A percentile compares a stretch with the other conserved stretches of the same genome.
Evolutionary conservation across 2,329 filamentous ascomycete species (phyloP).

Genomic region (Trichoderma oligosporum): DNA sequence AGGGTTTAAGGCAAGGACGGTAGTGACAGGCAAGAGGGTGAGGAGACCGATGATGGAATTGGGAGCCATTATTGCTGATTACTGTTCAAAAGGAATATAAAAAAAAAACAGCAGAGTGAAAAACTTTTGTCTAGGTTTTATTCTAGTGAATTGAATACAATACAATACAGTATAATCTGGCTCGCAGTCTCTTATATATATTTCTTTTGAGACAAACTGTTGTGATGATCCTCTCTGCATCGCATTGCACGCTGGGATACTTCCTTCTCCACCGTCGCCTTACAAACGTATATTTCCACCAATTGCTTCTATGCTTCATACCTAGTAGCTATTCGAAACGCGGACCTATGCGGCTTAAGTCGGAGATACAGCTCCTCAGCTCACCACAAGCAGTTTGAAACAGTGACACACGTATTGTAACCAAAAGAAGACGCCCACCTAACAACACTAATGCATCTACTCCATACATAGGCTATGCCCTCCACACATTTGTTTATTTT

Average conservation of each 20-base stretch:
- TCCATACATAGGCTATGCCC: no score
- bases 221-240: not conserved
- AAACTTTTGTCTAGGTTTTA: no score
- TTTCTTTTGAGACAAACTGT: not conserved
- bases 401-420: no score
- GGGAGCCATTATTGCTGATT: not conserved
- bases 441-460: not conserved
- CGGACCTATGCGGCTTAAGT: not conserved
- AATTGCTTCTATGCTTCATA: not conserved
- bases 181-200: not conserved
- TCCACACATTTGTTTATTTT: no score
- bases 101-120: no score
- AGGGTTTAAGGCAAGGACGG: conserved; percentile 11
- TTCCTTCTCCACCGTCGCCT: not conserved
- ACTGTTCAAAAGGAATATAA: no score
- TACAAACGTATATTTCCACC: not conserved
- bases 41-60: conserved; percentile 3
- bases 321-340: not conserved
- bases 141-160: no score
- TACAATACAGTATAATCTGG: no score
- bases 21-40: not conserved
- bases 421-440: no score
- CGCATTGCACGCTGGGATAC: not conserved
- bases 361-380: not conserved
- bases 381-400: no score